These are phyloP conservation scores for Colletotrichum sojae DNA, from an alignment of 2,329 filamentous ascomycete genomes.

Conservation along the genomic window DNA sequence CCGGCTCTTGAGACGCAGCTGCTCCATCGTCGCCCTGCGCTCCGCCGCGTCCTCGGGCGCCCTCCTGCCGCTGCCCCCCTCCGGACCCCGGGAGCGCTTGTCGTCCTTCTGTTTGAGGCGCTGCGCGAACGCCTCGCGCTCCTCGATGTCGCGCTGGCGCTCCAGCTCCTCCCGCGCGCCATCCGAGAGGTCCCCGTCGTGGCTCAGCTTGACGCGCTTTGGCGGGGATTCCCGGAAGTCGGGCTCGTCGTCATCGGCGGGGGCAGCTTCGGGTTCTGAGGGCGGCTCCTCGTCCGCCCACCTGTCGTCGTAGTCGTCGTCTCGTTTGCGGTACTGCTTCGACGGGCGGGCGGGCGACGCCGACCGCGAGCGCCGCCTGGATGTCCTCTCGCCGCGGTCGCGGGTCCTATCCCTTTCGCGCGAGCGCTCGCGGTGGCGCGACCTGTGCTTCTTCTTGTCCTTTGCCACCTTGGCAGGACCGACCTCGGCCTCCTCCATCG, in stretches of 20 bases:
- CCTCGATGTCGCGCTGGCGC: conserved; percentile 76
- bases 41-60: conserved; percentile 76
- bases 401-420: conserved; percentile 56
- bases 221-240: conserved; percentile 79
- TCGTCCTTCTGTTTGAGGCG: conserved; percentile 80
- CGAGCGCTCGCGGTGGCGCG: conserved; percentile 48
- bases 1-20: conserved; percentile 85
- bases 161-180: conserved; percentile 70
- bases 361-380: conserved; percentile 47
- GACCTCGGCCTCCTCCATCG: conserved; percentile 77
- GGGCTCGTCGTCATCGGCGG: conserved; percentile 61
- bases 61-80: conserved; percentile 51
- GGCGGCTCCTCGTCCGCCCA: conserved; percentile 84
- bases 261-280: conserved; percentile 53
- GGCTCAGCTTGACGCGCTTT: conserved; percentile 77
- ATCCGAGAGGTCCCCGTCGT: conserved; percentile 72
- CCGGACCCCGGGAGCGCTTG: conserved; percentile 74
- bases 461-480: conserved; percentile 66
- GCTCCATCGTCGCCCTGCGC: conserved; percentile 80
- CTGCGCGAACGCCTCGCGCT: conserved; percentile 85
- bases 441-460: conserved; percentile 63
- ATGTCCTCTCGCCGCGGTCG: conserved; percentile 45
- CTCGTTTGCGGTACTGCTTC: conserved; percentile 60
- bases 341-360: conserved; percentile 54
- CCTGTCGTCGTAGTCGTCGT: conserved; percentile 71